These are phyloP conservation scores for Leonotis leonurus DNA, from an alignment of 257 asterid species.

Conservation along the genomic window DNA sequence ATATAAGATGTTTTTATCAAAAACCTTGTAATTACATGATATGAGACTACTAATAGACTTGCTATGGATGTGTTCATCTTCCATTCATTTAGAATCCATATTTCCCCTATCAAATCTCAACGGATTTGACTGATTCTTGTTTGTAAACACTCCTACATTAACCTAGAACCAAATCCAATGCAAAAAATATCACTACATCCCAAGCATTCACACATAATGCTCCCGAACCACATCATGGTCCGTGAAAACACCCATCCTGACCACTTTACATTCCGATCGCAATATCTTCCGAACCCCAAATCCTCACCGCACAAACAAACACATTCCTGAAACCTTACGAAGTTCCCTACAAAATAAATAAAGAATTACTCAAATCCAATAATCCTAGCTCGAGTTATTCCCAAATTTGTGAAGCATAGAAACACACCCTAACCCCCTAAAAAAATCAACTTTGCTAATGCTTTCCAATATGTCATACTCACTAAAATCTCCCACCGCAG, in stretches of 20 bases:
- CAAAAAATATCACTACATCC: neutral
- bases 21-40: no score
- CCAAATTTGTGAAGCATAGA: constrained; percentile 35
- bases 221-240: constrained; percentile 25
- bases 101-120: constrained; percentile 17
- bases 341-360: constrained; percentile 33
- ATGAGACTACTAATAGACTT: no score
- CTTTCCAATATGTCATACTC: constrained; percentile 24
- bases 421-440: constrained; percentile 40
- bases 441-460: neutral
- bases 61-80: constrained; percentile 67
- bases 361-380: constrained; percentile 19
- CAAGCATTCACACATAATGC: constrained; percentile 23
- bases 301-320: neutral
- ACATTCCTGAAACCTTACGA: constrained; percentile 33
- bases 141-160: constrained; percentile 20
- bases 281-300: constrained; percentile 24
- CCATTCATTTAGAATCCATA: constrained; percentile 13
- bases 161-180: neutral
- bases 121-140: constrained; percentile 23
- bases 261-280: constrained; percentile 29
- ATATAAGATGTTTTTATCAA: no score
- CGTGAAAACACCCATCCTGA: constrained; percentile 17
- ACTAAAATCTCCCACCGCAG: constrained; percentile 18
- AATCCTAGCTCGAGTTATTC: constrained; percentile 28